Evolutionary conservation across 176 grass and related monocot species (phyloP), one percentile per base, ranked within the genome.

Genomic region (Microstegium vimineum): DNA sequence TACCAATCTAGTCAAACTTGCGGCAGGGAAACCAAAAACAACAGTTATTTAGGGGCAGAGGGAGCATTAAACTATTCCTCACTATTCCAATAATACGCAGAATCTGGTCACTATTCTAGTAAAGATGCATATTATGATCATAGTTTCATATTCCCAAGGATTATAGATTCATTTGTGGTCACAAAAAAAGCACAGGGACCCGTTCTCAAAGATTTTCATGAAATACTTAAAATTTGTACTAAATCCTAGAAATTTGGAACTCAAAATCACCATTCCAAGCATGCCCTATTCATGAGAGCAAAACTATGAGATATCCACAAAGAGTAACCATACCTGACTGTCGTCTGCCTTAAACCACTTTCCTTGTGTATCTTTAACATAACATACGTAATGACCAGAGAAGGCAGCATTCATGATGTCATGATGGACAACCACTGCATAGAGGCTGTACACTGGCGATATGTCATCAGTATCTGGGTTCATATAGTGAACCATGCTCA

Each of bases 351-450:
- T 93, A 38, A 92, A 96, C 97, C 97, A 99, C 64, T 90, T 95
- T 37, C 89, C 89, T 15, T 83, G 43, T 38, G 85, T 92, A 86
- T 92, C 93, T 79, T 94, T 99, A 61, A 96, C 93, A 81, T 96
- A 99, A 60, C 93, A 95, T 17, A 96, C 91, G 49, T 99, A 99
- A 47, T 99, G 97, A 32, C 97, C 97, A 80, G 97, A 99, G 88
- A 92, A 99, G 67, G 93, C 75, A 47, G 88, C 87, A 94, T 96
- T 94, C 82, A 87, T 90, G 38, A 96, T 83, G 87, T 96, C 97
- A 46, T 85, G 74, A 84, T 99, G 97, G 22, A 99, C 97, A 66
- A 99, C 91, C 30, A 96, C 93, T 45, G 93, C 97, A 87, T 99
- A 99, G 31, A 99, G 83, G 52, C 87, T 84, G 84, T 94, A 99